Base-by-base conservation (phyloP, 441 rosid species). In the Pelargonium fulgidum region DNA sequence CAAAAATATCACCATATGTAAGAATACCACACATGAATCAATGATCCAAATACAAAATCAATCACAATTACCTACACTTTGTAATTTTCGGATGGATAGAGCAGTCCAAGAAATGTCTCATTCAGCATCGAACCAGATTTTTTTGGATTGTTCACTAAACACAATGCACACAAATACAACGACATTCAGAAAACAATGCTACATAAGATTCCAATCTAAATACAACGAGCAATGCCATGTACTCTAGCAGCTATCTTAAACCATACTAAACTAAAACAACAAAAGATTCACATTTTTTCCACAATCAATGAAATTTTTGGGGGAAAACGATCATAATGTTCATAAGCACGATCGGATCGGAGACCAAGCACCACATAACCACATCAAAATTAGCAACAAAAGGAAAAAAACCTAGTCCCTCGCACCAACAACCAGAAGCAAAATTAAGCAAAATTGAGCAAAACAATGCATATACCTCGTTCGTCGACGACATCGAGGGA, bases 401-500 rank as follows among this genome's bases (percentile, higher is more conserved):
- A 50, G 10, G 0, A 47, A 12, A 13, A 45, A 48, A n/a, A 48
- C 5, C 54, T 48, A 48, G 16, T 11, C n/a, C 54, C n/a, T n/a
- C 52, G 9, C 1, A 36, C 1, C 41, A 50, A 50, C 19, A 19
- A 48, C n/a, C n/a, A n/a, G n/a, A n/a, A n/a, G n/a, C n/a, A n/a
- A n/a, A n/a, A n/a, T n/a, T 4, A n/a, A 50, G 3, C 58, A 52
- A 52, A 39, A 14, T 4, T 14, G 19, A 6, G 8, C 14, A 52
- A 52, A 39, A 39, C 0, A 58, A 14, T 41, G 20, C 7, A 45
- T 7, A 87, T 96, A 87, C 97, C 97, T 82, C 97, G 87, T 76
- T 91, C 96, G 59, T 89, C 97, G 47, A 90, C 85, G 56, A 93
- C 96, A 54, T 92, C 97, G 29, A 91, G 94, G 67, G 96, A 91